These are phyloP conservation scores for Escovopsis sp. DNA, from an alignment of 2,329 filamentous ascomycete genomes.

Conservation along the genomic window DNA sequence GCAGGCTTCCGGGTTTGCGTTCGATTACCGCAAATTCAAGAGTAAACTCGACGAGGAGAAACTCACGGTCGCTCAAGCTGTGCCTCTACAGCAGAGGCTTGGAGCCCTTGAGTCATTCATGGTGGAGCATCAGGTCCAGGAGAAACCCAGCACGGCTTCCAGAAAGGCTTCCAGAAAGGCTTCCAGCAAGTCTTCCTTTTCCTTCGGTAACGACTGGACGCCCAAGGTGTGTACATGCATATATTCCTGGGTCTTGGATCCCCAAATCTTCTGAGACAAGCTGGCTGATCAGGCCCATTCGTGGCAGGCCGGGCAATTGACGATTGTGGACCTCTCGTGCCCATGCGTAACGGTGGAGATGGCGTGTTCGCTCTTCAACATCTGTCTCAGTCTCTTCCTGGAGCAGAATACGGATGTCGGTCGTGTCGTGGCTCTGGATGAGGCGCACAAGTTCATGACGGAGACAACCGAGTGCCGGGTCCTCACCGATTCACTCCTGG, in stretches of 20 bases:
- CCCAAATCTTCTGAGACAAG: neutral
- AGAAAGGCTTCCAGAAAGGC: neutral
- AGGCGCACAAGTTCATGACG: conserved; percentile 66
- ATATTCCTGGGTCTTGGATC: too few species aligned
- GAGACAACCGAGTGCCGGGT: conserved; percentile 34
- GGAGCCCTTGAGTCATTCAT: conserved; percentile 36
- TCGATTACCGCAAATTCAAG: conserved; percentile 38
- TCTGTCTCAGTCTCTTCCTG: conserved; percentile 52
- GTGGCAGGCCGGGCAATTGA: conserved; percentile 18
- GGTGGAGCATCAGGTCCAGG: conserved; percentile 9
- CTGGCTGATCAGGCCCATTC: neutral
- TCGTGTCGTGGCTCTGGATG: conserved; percentile 55
- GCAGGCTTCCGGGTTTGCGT: conserved; percentile 19
- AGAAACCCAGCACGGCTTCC: neutral
- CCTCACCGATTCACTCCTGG: conserved; percentile 48
- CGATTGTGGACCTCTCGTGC: conserved; percentile 53
- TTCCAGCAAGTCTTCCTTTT: neutral
- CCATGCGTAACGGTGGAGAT: conserved; percentile 52
- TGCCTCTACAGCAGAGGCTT: conserved; percentile 29
- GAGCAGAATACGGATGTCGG: conserved; percentile 33
- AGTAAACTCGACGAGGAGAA: conserved; percentile 13
- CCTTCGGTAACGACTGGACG: conserved; percentile 6
- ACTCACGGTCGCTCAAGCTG: conserved; percentile 33
- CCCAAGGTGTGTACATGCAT: conserved; percentile 6
- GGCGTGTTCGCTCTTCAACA: conserved; percentile 59